A percentile compares a stretch with the other conserved stretches of the same genome.
These are phyloP conservation scores for Hylodesmum podocarpum DNA, from an alignment of 306 rosid species.

Conservation along the genomic window DNA sequence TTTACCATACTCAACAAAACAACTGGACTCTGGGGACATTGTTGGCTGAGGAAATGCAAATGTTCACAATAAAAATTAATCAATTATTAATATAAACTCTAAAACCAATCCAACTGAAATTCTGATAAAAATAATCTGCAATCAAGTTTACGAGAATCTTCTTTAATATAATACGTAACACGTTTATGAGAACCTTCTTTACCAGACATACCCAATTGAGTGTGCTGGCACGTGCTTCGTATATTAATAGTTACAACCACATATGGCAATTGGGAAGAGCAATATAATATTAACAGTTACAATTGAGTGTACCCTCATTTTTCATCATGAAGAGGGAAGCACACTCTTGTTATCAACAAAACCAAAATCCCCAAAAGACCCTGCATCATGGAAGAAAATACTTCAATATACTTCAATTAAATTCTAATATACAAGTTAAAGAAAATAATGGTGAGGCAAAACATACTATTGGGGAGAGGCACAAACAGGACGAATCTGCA, in stretches of 20 bases:
- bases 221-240: conserved; percentile 38
- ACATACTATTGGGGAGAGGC: neutral
- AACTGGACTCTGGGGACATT: conserved; percentile 6
- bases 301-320: conserved; percentile 21
- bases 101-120: neutral
- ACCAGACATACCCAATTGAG: conserved; percentile 20
- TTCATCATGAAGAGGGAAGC: conserved; percentile 41
- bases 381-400: conserved; percentile 51
- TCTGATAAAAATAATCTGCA: neutral
- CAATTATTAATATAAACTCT: too few species aligned
- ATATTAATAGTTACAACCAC: conserved; percentile 36
- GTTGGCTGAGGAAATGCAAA: neutral
- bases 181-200: conserved; percentile 30
- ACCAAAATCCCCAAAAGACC: conserved; percentile 77
- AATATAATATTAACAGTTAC: neutral
- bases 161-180: conserved; percentile 31
- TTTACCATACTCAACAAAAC: conserved; percentile 12
- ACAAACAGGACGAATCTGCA: conserved; percentile 12
- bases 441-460: too few species aligned
- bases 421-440: too few species aligned
- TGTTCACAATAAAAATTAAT: neutral
- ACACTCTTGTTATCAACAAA: conserved; percentile 48
- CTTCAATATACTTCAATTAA: too few species aligned
- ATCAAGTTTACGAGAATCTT: too few species aligned
- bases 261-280: conserved; percentile 34